Evolutionary conservation across 176 grass and related monocot species (phyloP).

Genomic region (Aegilops longissima): DNA sequence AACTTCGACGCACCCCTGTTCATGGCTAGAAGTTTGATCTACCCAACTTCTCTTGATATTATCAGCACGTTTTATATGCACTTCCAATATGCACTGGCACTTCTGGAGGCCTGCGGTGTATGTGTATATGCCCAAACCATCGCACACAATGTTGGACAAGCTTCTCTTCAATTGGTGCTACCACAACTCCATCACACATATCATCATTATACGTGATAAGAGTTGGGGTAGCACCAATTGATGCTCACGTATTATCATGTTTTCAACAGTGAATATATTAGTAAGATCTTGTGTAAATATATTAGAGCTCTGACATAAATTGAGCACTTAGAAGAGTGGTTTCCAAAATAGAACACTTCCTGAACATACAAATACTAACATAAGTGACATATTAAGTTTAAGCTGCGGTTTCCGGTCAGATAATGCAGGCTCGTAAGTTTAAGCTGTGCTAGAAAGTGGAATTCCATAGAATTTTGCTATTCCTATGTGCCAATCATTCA

Average conservation of each 20-base stretch:
- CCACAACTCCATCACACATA: background rate
- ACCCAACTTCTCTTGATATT: background rate
- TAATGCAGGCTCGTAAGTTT: background rate
- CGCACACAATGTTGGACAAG: background rate
- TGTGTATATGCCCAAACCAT: background rate
- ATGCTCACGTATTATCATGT: background rate
- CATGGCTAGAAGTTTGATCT: background rate
- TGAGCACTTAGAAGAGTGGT: background rate
- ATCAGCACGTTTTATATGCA: background rate
- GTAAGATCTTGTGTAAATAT: background rate
- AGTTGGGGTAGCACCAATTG: background rate
- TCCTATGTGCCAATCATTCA: conserved; percentile 26
- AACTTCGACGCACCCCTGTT: background rate
- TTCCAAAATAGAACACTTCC: background rate
- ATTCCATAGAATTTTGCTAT: background rate
- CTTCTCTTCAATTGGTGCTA: background rate
- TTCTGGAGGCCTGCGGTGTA: background rate
- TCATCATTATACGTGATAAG: background rate
- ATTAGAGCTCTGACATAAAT: background rate
- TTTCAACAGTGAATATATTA: background rate
- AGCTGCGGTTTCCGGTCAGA: background rate
- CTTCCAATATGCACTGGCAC: background rate
- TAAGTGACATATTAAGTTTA: background rate
- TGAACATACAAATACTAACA: background rate
- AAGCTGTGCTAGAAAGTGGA: background rate